A percentile compares a stretch with the other conserved stretches of the same genome.
Conservation (phyloP, 768 basidiomycete species). For the Coprinopsis cinerea region DNA sequence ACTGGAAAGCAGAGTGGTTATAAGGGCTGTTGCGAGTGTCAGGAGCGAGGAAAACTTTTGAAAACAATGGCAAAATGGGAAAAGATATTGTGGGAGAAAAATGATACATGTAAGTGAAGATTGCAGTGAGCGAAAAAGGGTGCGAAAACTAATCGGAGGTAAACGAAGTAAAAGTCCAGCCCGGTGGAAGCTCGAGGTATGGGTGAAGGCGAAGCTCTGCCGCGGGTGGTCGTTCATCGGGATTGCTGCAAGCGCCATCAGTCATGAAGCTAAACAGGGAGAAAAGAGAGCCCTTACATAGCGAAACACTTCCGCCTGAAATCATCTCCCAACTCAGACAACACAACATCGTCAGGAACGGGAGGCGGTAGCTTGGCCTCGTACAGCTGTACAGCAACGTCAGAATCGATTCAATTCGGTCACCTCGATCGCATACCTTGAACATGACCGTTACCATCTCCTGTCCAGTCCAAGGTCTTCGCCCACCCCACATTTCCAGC, state of each 20-base stretch:
- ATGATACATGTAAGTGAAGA: slow-evolving; percentile 9
- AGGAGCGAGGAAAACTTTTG: slow-evolving; percentile 7
- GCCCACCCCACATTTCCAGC: slow-evolving; percentile 98
- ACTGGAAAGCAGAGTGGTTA: slow-evolving; percentile 1
- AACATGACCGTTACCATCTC: slow-evolving; percentile 91
- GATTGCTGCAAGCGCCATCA: slow-evolving; percentile 48
- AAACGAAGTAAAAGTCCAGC: slow-evolving; percentile 72
- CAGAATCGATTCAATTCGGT: background rate
- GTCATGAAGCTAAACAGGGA: background rate
- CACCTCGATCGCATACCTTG: slow-evolving; percentile 50
- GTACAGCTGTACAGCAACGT: slow-evolving; percentile 53
- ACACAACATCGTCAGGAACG: slow-evolving; percentile 73
- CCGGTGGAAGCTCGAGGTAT: slow-evolving; percentile 66
- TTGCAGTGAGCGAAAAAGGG: slow-evolving; percentile 13
- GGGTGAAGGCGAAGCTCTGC: slow-evolving; percentile 73
- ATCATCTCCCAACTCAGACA: slow-evolving; percentile 74
- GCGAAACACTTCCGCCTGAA: slow-evolving; percentile 89
- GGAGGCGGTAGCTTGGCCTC: slow-evolving; percentile 83
- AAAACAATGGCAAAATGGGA: too few species aligned
- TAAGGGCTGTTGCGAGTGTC: slow-evolving; percentile 7
- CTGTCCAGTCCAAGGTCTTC: slow-evolving; percentile 88
- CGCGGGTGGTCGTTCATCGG: slow-evolving; percentile 76
- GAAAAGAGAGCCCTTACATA: slow-evolving; percentile 46
- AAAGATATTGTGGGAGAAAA: background rate
- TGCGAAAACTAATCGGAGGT: slow-evolving; percentile 23